Percentiles rank a stretch among this genome's conserved stretches.
phyloP scores from a whole-genome alignment of 1,139 yeast genomes.

The Debaryomycetaceae sp. region DNA sequence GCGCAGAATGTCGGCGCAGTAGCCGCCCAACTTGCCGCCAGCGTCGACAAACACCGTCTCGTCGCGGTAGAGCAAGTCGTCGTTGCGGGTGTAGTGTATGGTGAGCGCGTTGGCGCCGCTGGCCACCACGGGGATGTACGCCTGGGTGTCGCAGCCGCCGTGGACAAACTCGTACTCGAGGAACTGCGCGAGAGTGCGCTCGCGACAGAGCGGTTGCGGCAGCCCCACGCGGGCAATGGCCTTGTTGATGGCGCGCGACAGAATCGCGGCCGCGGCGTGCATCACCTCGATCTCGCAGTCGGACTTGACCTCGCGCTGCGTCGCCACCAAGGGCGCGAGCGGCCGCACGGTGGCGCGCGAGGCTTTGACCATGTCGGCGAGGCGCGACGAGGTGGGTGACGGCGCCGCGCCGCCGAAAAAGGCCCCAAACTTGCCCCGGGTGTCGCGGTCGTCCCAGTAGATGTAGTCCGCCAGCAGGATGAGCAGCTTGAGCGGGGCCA shows the following conservation, averaged over 20 bases:
- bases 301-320: conserved; percentile 67
- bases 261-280: conserved; percentile 78
- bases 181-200: conserved; percentile 74
- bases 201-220: conserved; percentile 50
- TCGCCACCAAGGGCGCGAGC: conserved; percentile 46
- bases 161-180: conserved; percentile 77
- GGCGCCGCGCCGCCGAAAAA: conserved; percentile 10
- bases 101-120: conserved; percentile 84
- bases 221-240: conserved; percentile 64
- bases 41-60: conserved; percentile 94
- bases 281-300: conserved; percentile 70
- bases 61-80: conserved; percentile 66
- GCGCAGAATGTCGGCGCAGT: conserved; percentile 92
- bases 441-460: conserved; percentile 44
- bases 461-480: conserved; percentile 44
- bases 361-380: conserved; percentile 18
- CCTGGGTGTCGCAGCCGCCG: conserved; percentile 86
- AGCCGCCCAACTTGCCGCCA: conserved; percentile 90
- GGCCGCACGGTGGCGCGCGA: conserved; percentile 38
- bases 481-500: conserved; percentile 42
- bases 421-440: conserved; percentile 9
- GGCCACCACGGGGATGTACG: conserved; percentile 95
- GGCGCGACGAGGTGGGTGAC: conserved; percentile 13
- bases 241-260: conserved; percentile 76
- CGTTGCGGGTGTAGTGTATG: conserved; percentile 87